Base-by-base conservation (phyloP, 2,329 filamentous ascomycete genomes). In the Colletotrichum musae region DNA sequence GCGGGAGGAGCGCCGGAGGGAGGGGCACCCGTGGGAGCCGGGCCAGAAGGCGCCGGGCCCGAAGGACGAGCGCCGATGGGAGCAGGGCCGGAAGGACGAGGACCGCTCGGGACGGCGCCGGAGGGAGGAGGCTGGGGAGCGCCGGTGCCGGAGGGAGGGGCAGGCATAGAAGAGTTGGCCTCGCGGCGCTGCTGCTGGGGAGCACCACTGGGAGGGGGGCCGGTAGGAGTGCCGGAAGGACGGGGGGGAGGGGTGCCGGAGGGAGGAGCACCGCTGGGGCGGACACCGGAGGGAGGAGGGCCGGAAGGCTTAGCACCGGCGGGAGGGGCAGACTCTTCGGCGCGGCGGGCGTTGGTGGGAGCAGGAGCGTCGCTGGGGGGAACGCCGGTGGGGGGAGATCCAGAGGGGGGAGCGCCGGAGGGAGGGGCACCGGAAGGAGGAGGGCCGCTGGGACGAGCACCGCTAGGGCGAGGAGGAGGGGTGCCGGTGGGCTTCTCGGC, bases 1-100 rank as follows among this genome's bases (percentile, higher is more conserved):
- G 58, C 64, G 41, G 64, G 58, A 62, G 64, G 51, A 32, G 58
- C 48, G 12, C 64, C 48, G 26, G 57, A 51, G 48, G 50, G 62
- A 28, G 47, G 47, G 4, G 47, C 6, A 10, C 47, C 47, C 10
- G 54, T 43, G 2, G 39, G 52, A 7, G 53, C 45, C 4, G 62
- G 62, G 36, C 47, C 54, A 6, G 54, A 51, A n/a, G 62, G 63
- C 7, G 63, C 43, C 16, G 56, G 26, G 16, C 48, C 63, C 6
- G 24, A 47, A 2, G 56, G 47, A 48, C 26, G 56, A 53, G 63
- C 63, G 21, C 56, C 56, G 15, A 43, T 18, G 16, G 59, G 59
- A 47, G 28, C 50, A 47, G 41, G 24, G 21, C 48, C 63, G 39
- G 56, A 45, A 51, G 56, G 56, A 13, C 45, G 57, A 36, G 57